Base-by-base conservation (phyloP, 176 grass and related monocot species). In the Alopecurus myosuroides region DNA sequence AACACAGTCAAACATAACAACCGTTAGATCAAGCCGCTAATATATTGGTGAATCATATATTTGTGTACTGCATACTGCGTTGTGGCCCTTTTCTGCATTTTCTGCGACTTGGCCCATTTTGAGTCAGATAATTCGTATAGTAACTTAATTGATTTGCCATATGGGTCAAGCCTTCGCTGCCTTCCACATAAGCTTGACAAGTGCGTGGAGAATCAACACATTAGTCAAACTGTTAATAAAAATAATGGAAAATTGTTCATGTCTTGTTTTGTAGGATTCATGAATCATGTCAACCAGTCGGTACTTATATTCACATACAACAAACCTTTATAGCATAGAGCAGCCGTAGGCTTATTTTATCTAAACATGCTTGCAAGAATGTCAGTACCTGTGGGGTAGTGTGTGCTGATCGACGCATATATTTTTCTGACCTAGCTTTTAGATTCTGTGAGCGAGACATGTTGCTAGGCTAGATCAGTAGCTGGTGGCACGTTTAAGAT, bases 321-420 rank as follows among this genome's bases (percentile, higher is more conserved):
- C 33, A 56, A 77, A 77, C 0, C 30, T 58, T n/a, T 13, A 58
- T 58, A 58, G 56, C 56, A 58, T 65, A 50, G 41, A 66, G 58
- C 56, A 44, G 10, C 26, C 41, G 41, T 42, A 44, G 3, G 11
- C 10, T 44, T 44, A 44, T 44, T 58, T 58, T 26, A 58, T 37
- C 17, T 70, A 77, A 58, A 83, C 60, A 39, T 18, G 30, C 12
- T 10, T 7, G 18, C 29, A 3, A 82, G 3, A 39, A 88, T 77
- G 77, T 83, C 49, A 77, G 11, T 60, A 36, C 39, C 51, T 66
- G 48, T 89, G 36, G 83, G 85, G 36, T 8, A 80, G 35, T 67
- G 87, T 89, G 77, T 40, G 64, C 74, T 89, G 69, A 89, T 81
- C 69, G 77, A 76, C 70, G 73, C 82, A 51, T 69, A 69, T 74